phyloP scores from a whole-genome alignment of 208 protist species.

The Vickermania spadyakhi region DNA sequence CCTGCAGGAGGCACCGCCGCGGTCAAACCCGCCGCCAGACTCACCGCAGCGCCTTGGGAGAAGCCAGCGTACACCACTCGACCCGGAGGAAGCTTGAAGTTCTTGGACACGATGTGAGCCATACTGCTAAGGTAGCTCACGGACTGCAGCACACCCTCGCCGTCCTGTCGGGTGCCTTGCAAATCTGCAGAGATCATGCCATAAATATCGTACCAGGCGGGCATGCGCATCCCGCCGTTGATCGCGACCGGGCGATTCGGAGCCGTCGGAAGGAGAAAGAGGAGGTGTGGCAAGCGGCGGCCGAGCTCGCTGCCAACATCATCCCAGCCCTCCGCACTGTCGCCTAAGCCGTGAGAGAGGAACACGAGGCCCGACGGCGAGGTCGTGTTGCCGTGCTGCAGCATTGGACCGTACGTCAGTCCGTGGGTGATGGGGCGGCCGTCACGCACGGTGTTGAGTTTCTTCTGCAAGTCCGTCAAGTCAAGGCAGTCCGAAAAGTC shows the following conservation, averaged over 20 bases:
- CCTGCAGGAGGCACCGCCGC: constrained; percentile 53
- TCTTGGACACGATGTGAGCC: constrained; percentile 27
- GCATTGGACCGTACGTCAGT: constrained; percentile 46
- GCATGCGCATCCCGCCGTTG: constrained; percentile 79
- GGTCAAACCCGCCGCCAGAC: constrained; percentile 54
- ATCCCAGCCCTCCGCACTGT: constrained; percentile 85
- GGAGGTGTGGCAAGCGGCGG: constrained; percentile 59
- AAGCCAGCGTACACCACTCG: constrained; percentile 90
- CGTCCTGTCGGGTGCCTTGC: constrained; percentile 24
- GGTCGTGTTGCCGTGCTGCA: constrained; percentile 59
- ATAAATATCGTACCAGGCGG: constrained; percentile 91
- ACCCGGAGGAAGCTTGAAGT: constrained; percentile 41
- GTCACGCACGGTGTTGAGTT: constrained; percentile 35
- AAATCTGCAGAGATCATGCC: constrained; percentile 25
- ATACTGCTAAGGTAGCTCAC: constrained; percentile 67
- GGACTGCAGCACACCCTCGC: constrained; percentile 33
- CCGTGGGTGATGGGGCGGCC: constrained; percentile 24
- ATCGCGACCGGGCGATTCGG: constrained; percentile 75
- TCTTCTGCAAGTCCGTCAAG: constrained; percentile 44
- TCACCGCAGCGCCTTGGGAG: constrained; percentile 84
- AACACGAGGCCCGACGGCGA: constrained; percentile 78
- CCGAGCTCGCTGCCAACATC: constrained; percentile 54
- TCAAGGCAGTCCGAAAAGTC: constrained; percentile 66
- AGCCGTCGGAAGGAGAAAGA: constrained; percentile 89
- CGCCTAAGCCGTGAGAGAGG: constrained; percentile 86